These are phyloP conservation scores for Ceratocystis destructans DNA, from an alignment of 2,329 filamentous ascomycete genomes.

Conservation along the genomic window DNA sequence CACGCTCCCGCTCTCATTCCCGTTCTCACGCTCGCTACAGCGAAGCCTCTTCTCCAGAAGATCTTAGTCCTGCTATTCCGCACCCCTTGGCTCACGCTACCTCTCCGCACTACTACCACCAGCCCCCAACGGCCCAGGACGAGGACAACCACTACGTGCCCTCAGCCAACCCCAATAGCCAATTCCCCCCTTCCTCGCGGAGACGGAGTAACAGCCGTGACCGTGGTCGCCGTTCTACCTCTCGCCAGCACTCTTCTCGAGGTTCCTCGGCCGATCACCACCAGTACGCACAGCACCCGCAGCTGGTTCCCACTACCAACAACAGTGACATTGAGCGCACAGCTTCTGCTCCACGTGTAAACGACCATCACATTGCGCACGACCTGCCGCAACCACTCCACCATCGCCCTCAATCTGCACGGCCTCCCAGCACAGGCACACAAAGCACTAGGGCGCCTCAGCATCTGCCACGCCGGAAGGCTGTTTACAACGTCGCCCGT, in stretches of 20 bases:
- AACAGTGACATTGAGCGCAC: neutral
- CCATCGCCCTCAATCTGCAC: neutral
- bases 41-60: slow-evolving; percentile 4
- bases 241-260: neutral
- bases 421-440: neutral
- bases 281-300: neutral
- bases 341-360: neutral
- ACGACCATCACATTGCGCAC: neutral
- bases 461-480: neutral
- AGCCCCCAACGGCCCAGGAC: neutral
- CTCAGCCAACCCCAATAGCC: neutral
- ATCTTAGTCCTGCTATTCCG: neutral
- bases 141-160: neutral
- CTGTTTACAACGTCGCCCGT: neutral
- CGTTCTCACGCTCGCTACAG: neutral
- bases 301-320: neutral
- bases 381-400: neutral
- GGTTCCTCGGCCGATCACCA: neutral
- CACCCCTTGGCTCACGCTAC: neutral
- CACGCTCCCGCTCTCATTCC: neutral
- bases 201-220: neutral
- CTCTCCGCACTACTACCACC: neutral
- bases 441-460: neutral
- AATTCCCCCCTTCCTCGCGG: neutral
- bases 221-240: neutral